phyloP scores from a whole-genome alignment of 495 filamentous ascomycete species.

The Trichocladium antarcticum region DNA sequence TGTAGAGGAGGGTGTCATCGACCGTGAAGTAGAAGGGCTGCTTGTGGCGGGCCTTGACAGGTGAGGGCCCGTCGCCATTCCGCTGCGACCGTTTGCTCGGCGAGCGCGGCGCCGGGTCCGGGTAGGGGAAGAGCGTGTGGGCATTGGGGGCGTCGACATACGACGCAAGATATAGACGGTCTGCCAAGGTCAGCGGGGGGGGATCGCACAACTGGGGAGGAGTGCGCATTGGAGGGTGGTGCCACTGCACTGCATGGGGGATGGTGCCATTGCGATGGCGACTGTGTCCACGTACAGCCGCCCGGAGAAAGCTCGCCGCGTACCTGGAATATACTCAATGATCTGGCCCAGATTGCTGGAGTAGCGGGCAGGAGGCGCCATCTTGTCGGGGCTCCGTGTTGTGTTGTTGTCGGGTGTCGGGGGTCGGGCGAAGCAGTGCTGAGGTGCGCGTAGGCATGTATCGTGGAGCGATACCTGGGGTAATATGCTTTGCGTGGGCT shows the following conservation, averaged over 20 bases:
- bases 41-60: slow-evolving; percentile 31
- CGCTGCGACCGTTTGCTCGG: slow-evolving; percentile 69
- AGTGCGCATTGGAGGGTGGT: background rate
- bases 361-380: slow-evolving; percentile 35
- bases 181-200: slow-evolving; percentile 43
- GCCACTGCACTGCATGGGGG: background rate
- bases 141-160: slow-evolving; percentile 73
- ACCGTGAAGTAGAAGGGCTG: slow-evolving; percentile 90
- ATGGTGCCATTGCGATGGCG: background rate
- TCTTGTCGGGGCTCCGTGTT: slow-evolving; percentile 17
- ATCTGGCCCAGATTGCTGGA: slow-evolving; percentile 41
- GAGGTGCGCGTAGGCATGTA: background rate
- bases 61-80: slow-evolving; percentile 45
- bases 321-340: slow-evolving; percentile 50
- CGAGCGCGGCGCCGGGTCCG: slow-evolving; percentile 42
- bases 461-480: background rate
- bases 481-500: background rate
- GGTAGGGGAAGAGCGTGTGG: slow-evolving; percentile 79
- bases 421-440: background rate
- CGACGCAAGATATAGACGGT: slow-evolving; percentile 87
- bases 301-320: background rate
- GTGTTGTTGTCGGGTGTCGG: background rate
- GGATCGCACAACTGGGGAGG: slow-evolving; percentile 13
- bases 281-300: background rate
- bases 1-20: slow-evolving; percentile 87